Evolutionary conservation across 116 monocot species (phyloP), one percentile per base, ranked within the genome.

Genomic region (Cymodocea nodosa): DNA sequence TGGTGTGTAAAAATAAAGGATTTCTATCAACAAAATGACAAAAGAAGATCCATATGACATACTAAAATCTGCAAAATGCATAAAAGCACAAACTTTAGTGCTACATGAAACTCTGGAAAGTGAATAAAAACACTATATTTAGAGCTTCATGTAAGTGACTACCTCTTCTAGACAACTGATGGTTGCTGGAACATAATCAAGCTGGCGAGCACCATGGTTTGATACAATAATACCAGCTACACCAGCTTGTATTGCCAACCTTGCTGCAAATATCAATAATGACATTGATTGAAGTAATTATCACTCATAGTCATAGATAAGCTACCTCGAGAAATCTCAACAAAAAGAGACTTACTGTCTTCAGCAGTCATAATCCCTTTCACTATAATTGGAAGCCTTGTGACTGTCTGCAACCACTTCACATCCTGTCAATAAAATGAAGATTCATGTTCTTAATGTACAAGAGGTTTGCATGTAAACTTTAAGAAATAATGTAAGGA

Each of bases 191-290:
- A 79, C 80, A 66, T 84, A 93, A 68, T 93, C 93, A 48, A 93
- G 82, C 76, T 93, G 93, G 19, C 93, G 89, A 69, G 89, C 93
- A 62, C 93, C 93, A 70, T 94, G 94, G 80, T 94, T 94, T 23
- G 94, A 94, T 35, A 94, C 94, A 9, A 94, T 84, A 56, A 94
- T 94, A 55, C 89, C 89, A 44, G 94, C 86, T 37, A 82, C 94
- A 5, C 94, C 94, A 69, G 56, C 52, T 74, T 86, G 84, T 22
- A 94, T 60, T 51, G 94, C 82, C 70, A 86, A 52, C 73, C 82
- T 83, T 63, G 86, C 89, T 94, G 86, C 73, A 81, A 8, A 30
- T 16, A 23, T 6, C 13, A 19, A 14, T 10, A 59, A 24, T 59
- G 13, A 0, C 5, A n/a, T 7, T 2, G 54, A 54, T 18, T 18